Evolutionary conservation across 176 grass and related monocot genomes (phyloP).

Genomic region (Miscanthus lutarioriparius): DNA sequence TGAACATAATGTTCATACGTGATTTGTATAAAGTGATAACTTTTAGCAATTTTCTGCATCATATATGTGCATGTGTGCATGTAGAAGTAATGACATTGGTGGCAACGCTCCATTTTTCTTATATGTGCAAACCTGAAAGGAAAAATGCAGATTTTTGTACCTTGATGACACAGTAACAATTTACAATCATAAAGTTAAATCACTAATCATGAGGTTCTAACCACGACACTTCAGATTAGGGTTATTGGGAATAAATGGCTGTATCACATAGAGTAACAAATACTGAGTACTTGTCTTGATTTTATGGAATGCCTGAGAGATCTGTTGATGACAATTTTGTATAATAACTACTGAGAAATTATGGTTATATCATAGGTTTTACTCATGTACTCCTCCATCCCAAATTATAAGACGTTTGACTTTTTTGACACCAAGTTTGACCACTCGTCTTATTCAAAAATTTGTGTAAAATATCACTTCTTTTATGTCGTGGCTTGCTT

Average conservation of each 20-base stretch:
- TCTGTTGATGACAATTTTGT: background rate
- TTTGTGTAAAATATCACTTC: too few relatives aligned
- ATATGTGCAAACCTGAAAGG: background rate
- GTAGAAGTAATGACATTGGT: background rate
- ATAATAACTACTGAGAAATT: conserved; percentile 1
- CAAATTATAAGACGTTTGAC: too few relatives aligned
- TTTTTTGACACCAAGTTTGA: too few relatives aligned
- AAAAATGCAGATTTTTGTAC: background rate
- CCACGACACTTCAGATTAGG: background rate
- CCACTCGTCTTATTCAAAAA: too few relatives aligned
- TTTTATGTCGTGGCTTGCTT: too few relatives aligned
- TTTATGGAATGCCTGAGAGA: conserved; percentile 3
- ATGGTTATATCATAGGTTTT: conserved; percentile 5
- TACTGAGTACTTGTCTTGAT: background rate
- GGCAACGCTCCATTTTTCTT: background rate
- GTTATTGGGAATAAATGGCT: conserved; percentile 17
- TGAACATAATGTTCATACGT: background rate
- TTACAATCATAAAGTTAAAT: background rate
- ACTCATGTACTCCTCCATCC: too few relatives aligned
- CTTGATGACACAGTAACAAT: background rate
- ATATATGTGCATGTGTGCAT: background rate
- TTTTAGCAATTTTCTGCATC: background rate
- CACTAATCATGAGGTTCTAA: conserved; percentile 13
- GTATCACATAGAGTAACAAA: conserved; percentile 4
- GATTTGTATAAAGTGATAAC: background rate